These are phyloP conservation scores for Trichoderma afroharzianum DNA, from an alignment of 2,329 filamentous ascomycete genomes.

Conservation along the genomic window DNA sequence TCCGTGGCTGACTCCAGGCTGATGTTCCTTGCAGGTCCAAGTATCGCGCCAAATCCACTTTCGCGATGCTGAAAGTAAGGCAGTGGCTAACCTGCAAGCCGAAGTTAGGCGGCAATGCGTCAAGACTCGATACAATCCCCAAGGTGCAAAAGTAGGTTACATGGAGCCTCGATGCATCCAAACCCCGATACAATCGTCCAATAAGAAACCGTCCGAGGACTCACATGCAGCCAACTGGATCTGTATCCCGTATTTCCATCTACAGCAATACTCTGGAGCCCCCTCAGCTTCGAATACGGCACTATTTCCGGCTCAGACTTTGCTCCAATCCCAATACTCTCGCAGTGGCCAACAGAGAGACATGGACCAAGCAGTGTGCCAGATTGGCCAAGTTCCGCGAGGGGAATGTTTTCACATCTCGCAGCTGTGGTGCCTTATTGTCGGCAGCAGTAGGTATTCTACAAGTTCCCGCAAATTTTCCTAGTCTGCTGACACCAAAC, in stretches of 20 bases:
- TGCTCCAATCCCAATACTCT: slow-evolving; percentile 43
- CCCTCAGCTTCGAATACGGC: slow-evolving; percentile 29
- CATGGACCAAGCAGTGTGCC: slow-evolving; percentile 45
- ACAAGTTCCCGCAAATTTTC: background rate
- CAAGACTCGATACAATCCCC: slow-evolving; percentile 36
- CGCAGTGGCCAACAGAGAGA: slow-evolving; percentile 38
- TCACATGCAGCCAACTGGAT: slow-evolving; percentile 36
- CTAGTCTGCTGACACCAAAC: background rate
- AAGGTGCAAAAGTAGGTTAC: slow-evolving; percentile 38
- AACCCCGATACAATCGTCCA: slow-evolving; percentile 29
- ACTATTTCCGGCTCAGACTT: slow-evolving; percentile 40
- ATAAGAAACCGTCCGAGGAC: slow-evolving; percentile 22
- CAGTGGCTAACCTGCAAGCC: slow-evolving; percentile 35
- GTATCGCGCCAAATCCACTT: slow-evolving; percentile 33
- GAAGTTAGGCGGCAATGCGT: slow-evolving; percentile 37
- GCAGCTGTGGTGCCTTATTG: slow-evolving; percentile 46
- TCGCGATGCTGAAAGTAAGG: slow-evolving; percentile 33
- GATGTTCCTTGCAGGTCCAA: slow-evolving; percentile 29
- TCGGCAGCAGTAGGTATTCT: slow-evolving; percentile 39
- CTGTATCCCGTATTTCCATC: slow-evolving; percentile 46
- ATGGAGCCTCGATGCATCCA: slow-evolving; percentile 41
- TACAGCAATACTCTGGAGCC: slow-evolving; percentile 42
- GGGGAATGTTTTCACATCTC: slow-evolving; percentile 45
- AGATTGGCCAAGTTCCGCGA: slow-evolving; percentile 32
- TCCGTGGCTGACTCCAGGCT: background rate